Conservation (phyloP, 768 basidiomycete species). For the Glaciozyma martinii region DNA sequence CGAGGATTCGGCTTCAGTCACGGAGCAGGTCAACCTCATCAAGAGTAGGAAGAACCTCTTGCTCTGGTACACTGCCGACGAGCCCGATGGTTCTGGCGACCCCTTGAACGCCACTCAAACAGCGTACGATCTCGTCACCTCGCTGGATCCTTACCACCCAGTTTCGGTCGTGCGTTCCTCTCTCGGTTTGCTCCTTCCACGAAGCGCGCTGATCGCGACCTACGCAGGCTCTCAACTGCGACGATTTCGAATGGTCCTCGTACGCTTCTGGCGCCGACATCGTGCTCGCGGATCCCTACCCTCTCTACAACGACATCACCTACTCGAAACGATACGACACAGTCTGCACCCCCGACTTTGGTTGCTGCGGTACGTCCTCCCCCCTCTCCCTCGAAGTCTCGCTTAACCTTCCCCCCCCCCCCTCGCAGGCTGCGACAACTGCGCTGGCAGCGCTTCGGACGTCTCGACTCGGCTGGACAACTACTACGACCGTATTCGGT, state of each 20-base stretch:
- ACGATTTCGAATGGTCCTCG: slow-evolving; percentile 55
- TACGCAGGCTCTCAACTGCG: slow-evolving; percentile 54
- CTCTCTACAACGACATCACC: slow-evolving; percentile 34
- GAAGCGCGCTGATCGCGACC: slow-evolving; percentile 43
- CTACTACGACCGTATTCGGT: slow-evolving; percentile 40
- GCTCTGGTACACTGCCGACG: slow-evolving; percentile 57
- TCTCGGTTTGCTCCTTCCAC: neutral
- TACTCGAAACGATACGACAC: slow-evolving; percentile 34
- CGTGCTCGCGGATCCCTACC: slow-evolving; percentile 30
- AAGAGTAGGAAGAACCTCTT: slow-evolving; percentile 61
- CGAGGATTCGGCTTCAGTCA: neutral
- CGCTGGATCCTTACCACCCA: neutral
- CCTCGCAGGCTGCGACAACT: slow-evolving; percentile 64
- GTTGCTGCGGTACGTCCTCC: neutral
- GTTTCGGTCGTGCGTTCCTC: neutral
- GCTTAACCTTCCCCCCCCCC: slow-evolving; percentile 46
- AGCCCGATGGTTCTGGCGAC: slow-evolving; percentile 48
- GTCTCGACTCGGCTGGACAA: slow-evolving; percentile 60
- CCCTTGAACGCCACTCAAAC: slow-evolving; percentile 53
- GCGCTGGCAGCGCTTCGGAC: slow-evolving; percentile 59
- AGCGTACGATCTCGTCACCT: slow-evolving; percentile 46
- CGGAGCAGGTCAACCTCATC: slow-evolving; percentile 57
- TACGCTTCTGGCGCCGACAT: slow-evolving; percentile 58
- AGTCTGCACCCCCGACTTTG: slow-evolving; percentile 14
- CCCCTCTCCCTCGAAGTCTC: neutral